Evolutionary conservation across 306 rosid genomes (phyloP), one percentile per base, ranked within the genome.

Genomic region (Trifolium pratense): DNA sequence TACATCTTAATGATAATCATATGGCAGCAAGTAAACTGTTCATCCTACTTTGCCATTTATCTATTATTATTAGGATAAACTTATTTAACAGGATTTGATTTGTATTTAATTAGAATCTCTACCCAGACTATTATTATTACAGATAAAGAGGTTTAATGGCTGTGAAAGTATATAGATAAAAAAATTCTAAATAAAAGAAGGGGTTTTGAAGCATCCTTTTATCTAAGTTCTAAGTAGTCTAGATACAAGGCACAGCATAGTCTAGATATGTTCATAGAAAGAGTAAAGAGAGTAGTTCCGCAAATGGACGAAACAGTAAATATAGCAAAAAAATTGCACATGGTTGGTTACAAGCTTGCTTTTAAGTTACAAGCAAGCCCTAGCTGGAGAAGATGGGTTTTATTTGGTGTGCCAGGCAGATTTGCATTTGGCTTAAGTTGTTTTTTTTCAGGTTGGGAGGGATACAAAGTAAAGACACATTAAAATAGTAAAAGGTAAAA

Each of bases 181-280:
- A 55, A 37, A 29, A 7, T n/a, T 14, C 39, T 34, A 48, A 11
- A 32, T 66, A 32, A 68, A 66, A 59, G 10, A 61, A 57, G 58
- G 66, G 73, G 32, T 65, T 48, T 67, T 16, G 10, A 46, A 43
- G 66, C 66, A 63, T 31, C 67, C 17, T 10, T 76, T 29, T 29
- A 15, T 40, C n/a, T 11, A 42, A 36, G 59, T 3, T 59, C 5
- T 52, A 52, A 52, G 58, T 15, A 48, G 18, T 16, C 18, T 48
- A 52, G 25, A 52, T 17, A 17, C 58, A 52, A 52, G 25, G 13
- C 16, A 17, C 25, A 9, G 0, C 14, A 3, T 11, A 52, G 29
- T 29, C 60, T 55, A 55, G n/a, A 21, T 55, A 55, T 11, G n/a
- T 10, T 11, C 20, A 55, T 11, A 4, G 60, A 55, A 55, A 49